A percentile compares a stretch with the other conserved stretches of the same genome.
These are phyloP conservation scores for Ottelia alismoides DNA, from an alignment of 106 monocot genomes.

Conservation along the genomic window DNA sequence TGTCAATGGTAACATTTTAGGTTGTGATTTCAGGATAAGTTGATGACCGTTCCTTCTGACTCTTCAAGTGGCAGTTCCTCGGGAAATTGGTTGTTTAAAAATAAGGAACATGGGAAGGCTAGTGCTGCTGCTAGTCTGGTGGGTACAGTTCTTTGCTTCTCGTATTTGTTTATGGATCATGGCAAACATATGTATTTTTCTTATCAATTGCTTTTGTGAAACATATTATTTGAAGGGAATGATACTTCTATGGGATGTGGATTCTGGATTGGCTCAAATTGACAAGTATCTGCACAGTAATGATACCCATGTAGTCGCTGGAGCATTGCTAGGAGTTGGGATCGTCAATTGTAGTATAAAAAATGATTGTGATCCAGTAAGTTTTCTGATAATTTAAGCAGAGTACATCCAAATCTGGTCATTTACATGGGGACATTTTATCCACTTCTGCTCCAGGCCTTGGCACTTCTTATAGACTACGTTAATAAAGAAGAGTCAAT, in stretches of 20 bases:
- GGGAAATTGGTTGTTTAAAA: slow-evolving; percentile 81
- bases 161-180: background rate
- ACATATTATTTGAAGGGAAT: slow-evolving; percentile 46
- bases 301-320: slow-evolving; percentile 89
- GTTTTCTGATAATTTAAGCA: too few relatives aligned
- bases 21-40: slow-evolving; percentile 55
- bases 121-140: slow-evolving; percentile 98
- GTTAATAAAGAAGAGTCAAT: slow-evolving; percentile 72
- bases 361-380: slow-evolving; percentile 93
- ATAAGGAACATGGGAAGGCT: slow-evolving; percentile 97
- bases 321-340: slow-evolving; percentile 91
- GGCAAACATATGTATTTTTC: background rate
- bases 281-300: slow-evolving; percentile 89
- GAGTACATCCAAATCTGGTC: too few relatives aligned
- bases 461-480: slow-evolving; percentile 74
- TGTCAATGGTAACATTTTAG: background rate
- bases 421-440: too few relatives aligned
- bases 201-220: background rate
- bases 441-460: slow-evolving; percentile 40
- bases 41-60: slow-evolving; percentile 76
- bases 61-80: slow-evolving; percentile 63
- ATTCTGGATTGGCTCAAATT: slow-evolving; percentile 85
- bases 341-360: slow-evolving; percentile 91
- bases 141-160: slow-evolving; percentile 7
- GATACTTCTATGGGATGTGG: slow-evolving; percentile 96